These are phyloP conservation scores for Euphorbia tirucalli DNA, from an alignment of 345 rosid genomes.

Conservation along the genomic window DNA sequence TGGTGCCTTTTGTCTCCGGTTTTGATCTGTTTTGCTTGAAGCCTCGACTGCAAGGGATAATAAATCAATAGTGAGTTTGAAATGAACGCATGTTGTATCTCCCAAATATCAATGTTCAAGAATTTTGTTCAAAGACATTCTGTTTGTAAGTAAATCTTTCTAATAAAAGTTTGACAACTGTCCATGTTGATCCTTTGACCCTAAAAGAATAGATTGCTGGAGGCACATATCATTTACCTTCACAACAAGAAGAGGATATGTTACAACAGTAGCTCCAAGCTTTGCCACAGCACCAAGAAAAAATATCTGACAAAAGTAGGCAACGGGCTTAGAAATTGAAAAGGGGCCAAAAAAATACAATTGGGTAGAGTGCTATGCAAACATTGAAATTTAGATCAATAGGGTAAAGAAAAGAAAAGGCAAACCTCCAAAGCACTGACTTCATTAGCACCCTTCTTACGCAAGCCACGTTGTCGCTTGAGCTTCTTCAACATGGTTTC, in stretches of 20 bases:
- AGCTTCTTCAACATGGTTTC: constrained; percentile 88
- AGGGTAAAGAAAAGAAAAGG: too few relatives aligned
- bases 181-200: neutral
- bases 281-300: constrained; percentile 96
- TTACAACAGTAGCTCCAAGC: constrained; percentile 93
- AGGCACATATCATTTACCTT: constrained; percentile 44
- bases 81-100: neutral
- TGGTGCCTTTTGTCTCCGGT: constrained; percentile 73
- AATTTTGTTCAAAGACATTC: too few relatives aligned
- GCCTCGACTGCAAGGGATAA: constrained; percentile 56
- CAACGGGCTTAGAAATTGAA: constrained; percentile 14
- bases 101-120: neutral
- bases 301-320: constrained; percentile 57
- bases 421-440: constrained; percentile 82
- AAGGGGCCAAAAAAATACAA: neutral
- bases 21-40: constrained; percentile 82
- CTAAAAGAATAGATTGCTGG: neutral
- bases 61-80: neutral
- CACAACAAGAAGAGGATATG: constrained; percentile 93
- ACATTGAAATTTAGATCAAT: neutral
- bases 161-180: neutral
- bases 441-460: constrained; percentile 46
- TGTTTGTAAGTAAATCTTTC: too few relatives aligned
- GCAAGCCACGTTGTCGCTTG: constrained; percentile 52
- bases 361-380: neutral